These are phyloP conservation scores for Mycena olivaceomarginata DNA, from an alignment of 768 basidiomycete genomes.

Conservation along the genomic window DNA sequence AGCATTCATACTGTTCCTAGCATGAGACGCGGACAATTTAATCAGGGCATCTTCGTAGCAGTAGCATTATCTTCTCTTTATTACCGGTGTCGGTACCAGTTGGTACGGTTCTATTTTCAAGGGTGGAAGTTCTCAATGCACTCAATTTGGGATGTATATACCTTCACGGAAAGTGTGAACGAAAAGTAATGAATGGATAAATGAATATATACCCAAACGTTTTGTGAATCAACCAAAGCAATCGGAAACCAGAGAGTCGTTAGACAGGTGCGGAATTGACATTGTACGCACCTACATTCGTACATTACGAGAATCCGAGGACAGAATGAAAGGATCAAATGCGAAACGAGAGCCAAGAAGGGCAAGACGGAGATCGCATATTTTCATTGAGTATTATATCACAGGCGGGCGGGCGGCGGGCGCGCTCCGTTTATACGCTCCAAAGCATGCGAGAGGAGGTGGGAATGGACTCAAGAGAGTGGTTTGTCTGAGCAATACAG, in stretches of 20 bases:
- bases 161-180: not conserved
- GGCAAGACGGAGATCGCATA: not conserved
- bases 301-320: no score
- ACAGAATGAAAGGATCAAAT: no score
- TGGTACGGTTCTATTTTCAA: slow-evolving; percentile 11
- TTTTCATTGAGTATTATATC: not conserved
- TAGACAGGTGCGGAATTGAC: no score
- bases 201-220: no score
- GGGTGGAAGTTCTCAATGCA: slow-evolving; percentile 23
- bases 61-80: slow-evolving; percentile 33
- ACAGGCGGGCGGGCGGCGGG: not conserved
- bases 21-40: slow-evolving; percentile 12
- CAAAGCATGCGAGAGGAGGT: not conserved
- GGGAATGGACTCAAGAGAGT: not conserved
- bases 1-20: not conserved
- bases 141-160: slow-evolving; percentile 4
- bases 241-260: no score
- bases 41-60: slow-evolving; percentile 30
- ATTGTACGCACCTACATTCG: no score
- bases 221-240: no score
- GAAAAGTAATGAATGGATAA: not conserved
- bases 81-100: slow-evolving; percentile 19
- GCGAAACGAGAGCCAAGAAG: no score
- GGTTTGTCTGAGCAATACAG: no score
- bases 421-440: not conserved